These are phyloP conservation scores for Chalaropsis ovoidea DNA, from an alignment of 2,329 filamentous ascomycete species.

Conservation along the genomic window DNA sequence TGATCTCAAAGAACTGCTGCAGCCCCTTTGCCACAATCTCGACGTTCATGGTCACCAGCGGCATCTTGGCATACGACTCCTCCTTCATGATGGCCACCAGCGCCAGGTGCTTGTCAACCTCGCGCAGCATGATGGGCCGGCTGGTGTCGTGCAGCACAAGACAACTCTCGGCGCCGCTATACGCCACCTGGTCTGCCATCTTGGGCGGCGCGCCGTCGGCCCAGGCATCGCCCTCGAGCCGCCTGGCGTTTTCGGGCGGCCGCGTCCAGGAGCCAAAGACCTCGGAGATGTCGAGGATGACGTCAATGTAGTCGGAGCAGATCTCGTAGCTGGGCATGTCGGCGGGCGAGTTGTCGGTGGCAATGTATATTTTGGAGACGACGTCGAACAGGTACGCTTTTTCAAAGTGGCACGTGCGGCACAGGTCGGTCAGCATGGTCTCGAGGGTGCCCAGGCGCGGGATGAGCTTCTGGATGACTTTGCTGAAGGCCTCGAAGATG, in stretches of 20 bases:
- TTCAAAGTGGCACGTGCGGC: slow-evolving; percentile 87
- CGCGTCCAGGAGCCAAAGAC: slow-evolving; percentile 73
- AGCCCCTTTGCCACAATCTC: slow-evolving; percentile 70
- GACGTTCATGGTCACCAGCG: slow-evolving; percentile 77
- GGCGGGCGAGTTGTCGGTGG: slow-evolving; percentile 83
- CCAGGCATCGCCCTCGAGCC: slow-evolving; percentile 51
- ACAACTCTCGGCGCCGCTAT: slow-evolving; percentile 55
- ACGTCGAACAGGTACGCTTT: slow-evolving; percentile 98
- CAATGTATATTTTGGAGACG: slow-evolving; percentile 96
- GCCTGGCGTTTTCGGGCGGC: slow-evolving; percentile 44
- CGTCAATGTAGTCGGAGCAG: slow-evolving; percentile 96
- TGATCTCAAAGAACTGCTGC: slow-evolving; percentile 67
- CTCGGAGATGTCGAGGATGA: slow-evolving; percentile 93
- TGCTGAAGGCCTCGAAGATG: slow-evolving; percentile 96
- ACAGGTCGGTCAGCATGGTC: slow-evolving; percentile 85
- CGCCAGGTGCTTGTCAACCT: slow-evolving; percentile 65
- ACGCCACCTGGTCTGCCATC: slow-evolving; percentile 56
- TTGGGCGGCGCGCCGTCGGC: slow-evolving; percentile 37
- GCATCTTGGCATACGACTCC: slow-evolving; percentile 73
- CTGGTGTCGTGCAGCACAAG: slow-evolving; percentile 56
- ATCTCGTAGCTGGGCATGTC: slow-evolving; percentile 97
- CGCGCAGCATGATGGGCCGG: slow-evolving; percentile 56
- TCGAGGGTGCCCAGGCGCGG: slow-evolving; percentile 88
- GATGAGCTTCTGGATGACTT: slow-evolving; percentile 95
- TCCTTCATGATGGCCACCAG: slow-evolving; percentile 81